These are phyloP conservation scores for Backusella australiensis DNA, from an alignment of 192 early-diverging fungal genomes.

Conservation along the genomic window DNA sequence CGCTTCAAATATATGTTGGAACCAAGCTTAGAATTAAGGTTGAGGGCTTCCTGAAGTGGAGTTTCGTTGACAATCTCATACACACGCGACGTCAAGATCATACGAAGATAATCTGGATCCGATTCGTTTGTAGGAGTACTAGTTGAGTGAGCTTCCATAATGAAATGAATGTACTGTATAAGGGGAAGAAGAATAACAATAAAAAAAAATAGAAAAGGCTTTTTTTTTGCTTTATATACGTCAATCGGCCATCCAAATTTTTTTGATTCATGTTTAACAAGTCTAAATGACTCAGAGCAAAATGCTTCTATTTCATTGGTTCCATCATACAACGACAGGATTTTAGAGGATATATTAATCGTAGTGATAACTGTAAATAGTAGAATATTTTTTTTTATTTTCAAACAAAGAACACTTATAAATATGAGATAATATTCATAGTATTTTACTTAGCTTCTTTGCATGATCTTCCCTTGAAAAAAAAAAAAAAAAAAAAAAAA, in stretches of 20 bases:
- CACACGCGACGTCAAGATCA: constrained; percentile 92
- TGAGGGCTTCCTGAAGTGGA: constrained; percentile 80
- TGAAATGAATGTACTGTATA: neutral
- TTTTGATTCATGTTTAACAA: neutral
- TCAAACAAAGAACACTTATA: neutral
- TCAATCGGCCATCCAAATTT: neutral
- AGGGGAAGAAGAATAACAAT: neutral
- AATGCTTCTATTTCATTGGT: neutral
- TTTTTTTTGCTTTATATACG: neutral
- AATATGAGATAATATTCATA: neutral
- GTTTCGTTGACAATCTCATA: constrained; percentile 95
- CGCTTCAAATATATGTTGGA: constrained; percentile 87
- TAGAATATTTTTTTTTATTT: neutral
- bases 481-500: too few relatives aligned
- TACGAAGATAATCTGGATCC: constrained; percentile 82
- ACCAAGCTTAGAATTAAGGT: constrained; percentile 68
- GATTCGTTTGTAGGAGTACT: neutral
- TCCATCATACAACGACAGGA: neutral
- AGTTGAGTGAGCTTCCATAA: neutral
- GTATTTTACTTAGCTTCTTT: neutral
- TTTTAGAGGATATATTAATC: neutral
- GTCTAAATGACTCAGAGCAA: constrained; percentile 3
- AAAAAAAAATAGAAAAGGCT: neutral
- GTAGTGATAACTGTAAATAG: neutral
- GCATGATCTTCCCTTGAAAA: neutral